These are phyloP conservation scores for Fomitopsis schrenkii DNA, from an alignment of 1,284 basidiomycete genomes.

Conservation along the genomic window DNA sequence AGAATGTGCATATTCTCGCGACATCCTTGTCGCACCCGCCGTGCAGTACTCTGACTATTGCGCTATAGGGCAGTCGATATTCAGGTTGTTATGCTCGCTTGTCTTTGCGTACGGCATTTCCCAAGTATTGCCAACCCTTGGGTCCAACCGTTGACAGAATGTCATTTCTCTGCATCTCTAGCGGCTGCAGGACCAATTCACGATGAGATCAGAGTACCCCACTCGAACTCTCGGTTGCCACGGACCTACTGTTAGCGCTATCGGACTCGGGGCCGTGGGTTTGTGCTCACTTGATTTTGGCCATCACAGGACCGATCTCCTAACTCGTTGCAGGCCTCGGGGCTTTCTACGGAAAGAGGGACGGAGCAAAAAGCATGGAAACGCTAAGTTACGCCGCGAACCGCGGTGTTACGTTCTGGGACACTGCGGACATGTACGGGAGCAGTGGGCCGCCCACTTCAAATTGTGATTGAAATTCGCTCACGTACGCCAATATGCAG, in stretches of 20 bases:
- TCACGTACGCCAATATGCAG: background rate
- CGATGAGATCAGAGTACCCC: background rate
- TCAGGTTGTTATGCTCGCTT: too few relatives aligned
- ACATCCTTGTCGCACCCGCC: too few relatives aligned
- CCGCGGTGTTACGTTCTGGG: slow-evolving; percentile 18
- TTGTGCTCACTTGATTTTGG: too few relatives aligned
- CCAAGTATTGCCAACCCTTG: background rate
- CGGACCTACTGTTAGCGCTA: background rate
- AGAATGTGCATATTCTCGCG: too few relatives aligned
- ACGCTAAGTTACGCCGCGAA: background rate
- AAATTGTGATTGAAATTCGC: background rate
- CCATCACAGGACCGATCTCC: too few relatives aligned
- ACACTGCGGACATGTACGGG: slow-evolving; percentile 26
- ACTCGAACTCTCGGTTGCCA: background rate
- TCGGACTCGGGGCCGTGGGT: background rate
- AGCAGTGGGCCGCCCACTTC: slow-evolving; percentile 13
- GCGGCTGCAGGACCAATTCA: background rate
- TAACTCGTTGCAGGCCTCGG: background rate
- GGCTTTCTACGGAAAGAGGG: background rate
- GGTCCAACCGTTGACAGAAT: too few relatives aligned
- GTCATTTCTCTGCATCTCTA: background rate
- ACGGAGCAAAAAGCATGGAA: background rate
- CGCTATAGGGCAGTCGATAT: too few relatives aligned
- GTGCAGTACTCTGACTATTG: too few relatives aligned
- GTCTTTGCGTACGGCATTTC: too few relatives aligned